These are phyloP conservation scores for Helichrysum umbraculigerum DNA, from an alignment of 129 eudicot species.

Conservation along the genomic window DNA sequence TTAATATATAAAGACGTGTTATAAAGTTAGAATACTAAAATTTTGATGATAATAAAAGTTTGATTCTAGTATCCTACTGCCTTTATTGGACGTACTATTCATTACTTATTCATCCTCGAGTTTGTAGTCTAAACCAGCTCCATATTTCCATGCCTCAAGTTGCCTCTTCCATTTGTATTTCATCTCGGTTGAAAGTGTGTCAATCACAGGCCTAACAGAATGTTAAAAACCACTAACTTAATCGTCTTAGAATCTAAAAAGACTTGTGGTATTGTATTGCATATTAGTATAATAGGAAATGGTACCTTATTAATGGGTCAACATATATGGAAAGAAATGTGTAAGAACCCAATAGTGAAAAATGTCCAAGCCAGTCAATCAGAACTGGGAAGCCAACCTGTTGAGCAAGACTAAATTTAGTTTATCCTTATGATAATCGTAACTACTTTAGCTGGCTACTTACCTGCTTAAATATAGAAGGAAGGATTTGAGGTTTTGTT, in stretches of 20 bases:
- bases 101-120: slow-evolving; percentile 31
- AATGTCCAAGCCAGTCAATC: slow-evolving; percentile 91
- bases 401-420: not conserved
- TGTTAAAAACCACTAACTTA: not conserved
- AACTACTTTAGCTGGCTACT: not conserved
- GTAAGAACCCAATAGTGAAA: slow-evolving; percentile 73
- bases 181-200: slow-evolving; percentile 48
- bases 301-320: slow-evolving; percentile 81
- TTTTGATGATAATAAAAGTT: not conserved
- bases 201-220: slow-evolving; percentile 61
- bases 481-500: slow-evolving; percentile 78
- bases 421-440: not conserved
- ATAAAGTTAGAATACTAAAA: not conserved
- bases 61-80: not conserved
- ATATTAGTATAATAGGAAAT: not conserved
- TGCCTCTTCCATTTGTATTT: slow-evolving; percentile 72
- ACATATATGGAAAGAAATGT: slow-evolving; percentile 72
- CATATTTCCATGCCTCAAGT: slow-evolving; percentile 93
- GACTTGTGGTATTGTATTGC: not conserved
- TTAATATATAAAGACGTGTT: not conserved
- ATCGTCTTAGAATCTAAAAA: slow-evolving; percentile 12
- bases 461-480: slow-evolving; percentile 94
- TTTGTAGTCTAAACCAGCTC: slow-evolving; percentile 86
- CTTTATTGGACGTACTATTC: slow-evolving; percentile 9
- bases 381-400: slow-evolving; percentile 94